Conservation (phyloP, 2,329 filamentous ascomycete species). For the Pestalotiopsis sp. region DNA sequence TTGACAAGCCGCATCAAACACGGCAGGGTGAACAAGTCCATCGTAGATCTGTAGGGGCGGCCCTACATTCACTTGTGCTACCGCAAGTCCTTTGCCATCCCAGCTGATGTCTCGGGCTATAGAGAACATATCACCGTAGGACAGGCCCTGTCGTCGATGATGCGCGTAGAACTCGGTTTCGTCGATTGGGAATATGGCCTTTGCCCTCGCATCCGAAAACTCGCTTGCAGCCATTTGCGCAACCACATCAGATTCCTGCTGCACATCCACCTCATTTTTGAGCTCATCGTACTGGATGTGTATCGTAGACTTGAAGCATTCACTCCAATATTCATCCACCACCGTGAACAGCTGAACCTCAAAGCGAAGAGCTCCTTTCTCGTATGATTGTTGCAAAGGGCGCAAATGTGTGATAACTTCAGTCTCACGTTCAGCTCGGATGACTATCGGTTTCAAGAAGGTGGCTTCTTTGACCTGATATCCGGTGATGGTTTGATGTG, state of each 20-base stretch:
- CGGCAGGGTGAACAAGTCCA: conserved; percentile 37
- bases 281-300: conserved; percentile 30
- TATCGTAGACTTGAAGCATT: conserved; percentile 32
- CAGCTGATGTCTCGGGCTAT: conserved; percentile 31
- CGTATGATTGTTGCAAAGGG: conserved; percentile 23
- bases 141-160: conserved; percentile 27
- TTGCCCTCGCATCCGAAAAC: conserved; percentile 19
- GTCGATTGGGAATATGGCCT: conserved; percentile 27
- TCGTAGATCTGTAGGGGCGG: conserved; percentile 22
- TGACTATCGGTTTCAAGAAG: conserved; percentile 33
- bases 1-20: conserved; percentile 39
- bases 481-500: conserved; percentile 22
- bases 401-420: conserved; percentile 34
- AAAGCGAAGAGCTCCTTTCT: conserved; percentile 28
- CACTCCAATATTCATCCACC: conserved; percentile 29
- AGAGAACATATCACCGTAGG: conserved; percentile 34
- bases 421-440: conserved; percentile 30
- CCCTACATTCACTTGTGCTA: conserved; percentile 16
- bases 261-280: conserved; percentile 19
- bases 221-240: conserved; percentile 15
- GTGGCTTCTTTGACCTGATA: conserved; percentile 32
- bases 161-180: conserved; percentile 29
- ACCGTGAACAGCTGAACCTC: conserved; percentile 32
- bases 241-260: conserved; percentile 17
- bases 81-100: conserved; percentile 25